Base-by-base conservation (phyloP, 306 rosid species). In the Delonix regia region DNA sequence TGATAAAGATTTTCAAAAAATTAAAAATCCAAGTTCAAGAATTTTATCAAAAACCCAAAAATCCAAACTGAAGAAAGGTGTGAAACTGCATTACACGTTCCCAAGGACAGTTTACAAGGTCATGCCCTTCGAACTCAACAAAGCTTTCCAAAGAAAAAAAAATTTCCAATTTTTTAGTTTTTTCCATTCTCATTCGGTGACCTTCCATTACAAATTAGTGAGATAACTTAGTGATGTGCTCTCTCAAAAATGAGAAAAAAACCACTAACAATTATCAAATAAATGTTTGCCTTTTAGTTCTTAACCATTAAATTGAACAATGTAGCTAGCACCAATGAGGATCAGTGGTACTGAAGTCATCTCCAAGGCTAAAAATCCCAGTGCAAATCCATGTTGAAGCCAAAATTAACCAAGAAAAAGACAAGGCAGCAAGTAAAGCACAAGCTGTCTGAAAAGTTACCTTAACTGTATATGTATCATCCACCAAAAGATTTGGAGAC, bases 401-500 rank as follows among this genome's bases (percentile, higher is more conserved):
- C 21, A 27, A 60, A 60, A 60, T 19, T 6, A 28, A 28, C 66
- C 39, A 60, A 28, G 12, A 60, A 60, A 57, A 57, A 57, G 36
- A 45, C 57, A 14, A 71, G 9, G 74, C 11, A 62, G 59, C 44
- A 61, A 57, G 61, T 8, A 38, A 74, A 53, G 65, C 44, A 60
- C 71, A 38, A 33, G 21, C 15, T 30, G 59, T 61, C 47, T 18
- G 57, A 30, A 81, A 78, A 45, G 55, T 71, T 78, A 92, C 97
- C 99, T 95, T 92, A 66, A 91, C 97, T 2, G 95, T 92, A 75
- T 85, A 95, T 34, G 96, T 86, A 80, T 77, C 89, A 89, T 95
- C 96, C 55, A 95, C 99, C 84, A 95, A 88, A 80, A 95, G 97
- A 79, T 95, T 95, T 67, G 98, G 98, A 73, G 99, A 95, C 87